Base-by-base conservation (phyloP, 169 alveolate species). In the Besnoitia besnoiti region DNA sequence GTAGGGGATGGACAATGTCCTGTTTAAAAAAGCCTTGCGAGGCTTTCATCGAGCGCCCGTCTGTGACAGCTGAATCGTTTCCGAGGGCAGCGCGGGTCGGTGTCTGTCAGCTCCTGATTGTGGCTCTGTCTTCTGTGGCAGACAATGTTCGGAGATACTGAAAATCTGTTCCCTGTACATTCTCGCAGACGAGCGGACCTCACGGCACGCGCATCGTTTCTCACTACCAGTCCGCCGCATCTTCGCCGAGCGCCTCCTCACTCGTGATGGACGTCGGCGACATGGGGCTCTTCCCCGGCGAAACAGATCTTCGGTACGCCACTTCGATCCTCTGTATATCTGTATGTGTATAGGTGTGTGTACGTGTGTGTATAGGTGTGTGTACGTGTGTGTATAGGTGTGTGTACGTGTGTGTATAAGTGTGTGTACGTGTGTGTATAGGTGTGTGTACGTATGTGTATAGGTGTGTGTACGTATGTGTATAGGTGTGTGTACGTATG, bases 251-350 rank as follows among this genome's bases (percentile, higher is more conserved):
- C n/a, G 87, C 47, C 35, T 40, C 35, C 39, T 39, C 87, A 10
- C 59, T 77, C 39, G 59, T 59, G 19, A 42, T 44, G 59, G 87
- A 77, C n/a, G 59, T 77, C 87, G 33, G 37, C 87, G 87, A 77
- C 59, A 39, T 77, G 50, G 87, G 61, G 37, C 50, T 77, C 37
- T 77, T 77, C 40, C 87, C 87, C 14, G 87, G 87, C 10, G 87
- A 77, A 59, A 77, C 87, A 42, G 87, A 77, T 30, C 10, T 77
- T 12, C 33, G 87, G 87, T 77, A 42, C 80, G 80, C 10, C 46
- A 67, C 46, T 1, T 33, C 80, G 27, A 1, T 33, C 33, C 80
- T 24, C 7, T 19, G 0, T 67, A 33, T 33, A 67, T n/a, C 24
- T 33, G 0, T n/a, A 44, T n/a, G 24, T 33, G 21, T n/a, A 67